These are phyloP conservation scores for Cyclotella choctawhatcheeana DNA, from an alignment of 108 stramenopile species.

Conservation along the genomic window DNA sequence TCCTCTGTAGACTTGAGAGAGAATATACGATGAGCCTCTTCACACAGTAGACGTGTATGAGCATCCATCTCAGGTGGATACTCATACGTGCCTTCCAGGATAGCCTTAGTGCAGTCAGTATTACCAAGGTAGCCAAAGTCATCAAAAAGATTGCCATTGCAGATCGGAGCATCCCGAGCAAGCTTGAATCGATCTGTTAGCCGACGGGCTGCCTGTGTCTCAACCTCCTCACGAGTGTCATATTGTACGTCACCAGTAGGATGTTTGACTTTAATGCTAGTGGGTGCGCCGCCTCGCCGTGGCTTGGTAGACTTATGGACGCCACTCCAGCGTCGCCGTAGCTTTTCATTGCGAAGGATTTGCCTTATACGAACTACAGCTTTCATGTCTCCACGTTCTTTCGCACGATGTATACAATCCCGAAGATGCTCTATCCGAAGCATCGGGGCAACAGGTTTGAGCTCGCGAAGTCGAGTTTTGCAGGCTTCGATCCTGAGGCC, in stretches of 20 bases:
- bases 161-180: not conserved
- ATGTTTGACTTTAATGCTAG: not conserved
- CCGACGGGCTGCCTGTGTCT: not conserved
- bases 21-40: not conserved
- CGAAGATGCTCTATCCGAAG: not conserved
- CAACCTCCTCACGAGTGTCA: not conserved
- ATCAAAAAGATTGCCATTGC: not conserved
- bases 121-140: conserved; percentile 8
- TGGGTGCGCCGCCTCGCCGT: not conserved
- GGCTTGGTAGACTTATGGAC: not conserved
- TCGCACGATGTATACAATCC: not conserved
- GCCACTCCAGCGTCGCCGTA: not conserved
- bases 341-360: not conserved
- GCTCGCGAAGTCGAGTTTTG: not conserved
- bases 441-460: not conserved
- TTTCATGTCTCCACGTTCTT: not conserved
- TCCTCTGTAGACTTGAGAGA: not conserved
- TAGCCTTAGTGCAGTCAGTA: not conserved
- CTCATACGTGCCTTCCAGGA: conserved; percentile 8
- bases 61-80: conserved; percentile 5
- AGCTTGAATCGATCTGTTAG: not conserved
- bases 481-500: not conserved
- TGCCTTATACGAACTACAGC: not conserved
- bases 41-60: not conserved
- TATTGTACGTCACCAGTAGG: not conserved